Evolutionary conservation across 2,329 filamentous ascomycete genomes (phyloP).

Genomic region (Phialophora chinensis): DNA sequence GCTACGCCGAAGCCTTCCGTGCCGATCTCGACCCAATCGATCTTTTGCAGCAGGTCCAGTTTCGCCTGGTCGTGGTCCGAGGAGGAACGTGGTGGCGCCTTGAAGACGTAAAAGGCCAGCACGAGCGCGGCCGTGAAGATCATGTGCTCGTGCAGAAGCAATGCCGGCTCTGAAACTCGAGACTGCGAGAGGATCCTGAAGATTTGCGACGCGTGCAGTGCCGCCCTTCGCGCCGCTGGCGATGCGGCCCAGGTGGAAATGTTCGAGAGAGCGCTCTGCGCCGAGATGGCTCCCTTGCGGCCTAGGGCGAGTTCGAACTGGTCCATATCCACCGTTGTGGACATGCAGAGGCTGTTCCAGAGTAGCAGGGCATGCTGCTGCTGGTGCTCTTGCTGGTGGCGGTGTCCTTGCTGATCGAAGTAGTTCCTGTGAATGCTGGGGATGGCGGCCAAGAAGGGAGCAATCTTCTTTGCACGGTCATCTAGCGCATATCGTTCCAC

Average conservation of each 20-base stretch:
- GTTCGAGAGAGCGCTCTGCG: constrained; percentile 50
- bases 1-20: background rate
- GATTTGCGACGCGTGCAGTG: constrained; percentile 59
- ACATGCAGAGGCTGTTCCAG: constrained; percentile 23
- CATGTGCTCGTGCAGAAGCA: constrained; percentile 8
- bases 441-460: background rate
- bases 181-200: constrained; percentile 58
- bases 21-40: constrained; percentile 15
- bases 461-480: background rate
- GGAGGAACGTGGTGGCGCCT: background rate
- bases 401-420: background rate
- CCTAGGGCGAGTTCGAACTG: constrained; percentile 19
- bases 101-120: constrained; percentile 14
- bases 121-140: constrained; percentile 19
- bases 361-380: background rate
- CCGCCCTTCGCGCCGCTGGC: constrained; percentile 55
- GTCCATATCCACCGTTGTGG: constrained; percentile 14
- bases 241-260: constrained; percentile 58
- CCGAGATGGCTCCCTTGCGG: background rate
- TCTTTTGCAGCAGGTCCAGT: constrained; percentile 6
- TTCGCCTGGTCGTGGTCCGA: background rate
- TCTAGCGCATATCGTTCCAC: background rate
- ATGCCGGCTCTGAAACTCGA: constrained; percentile 55
- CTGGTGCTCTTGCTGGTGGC: no score
- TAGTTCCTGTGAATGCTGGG: background rate